phyloP scores from a whole-genome alignment of 2,329 filamentous ascomycete genomes.

The Arthroderma sp. region DNA sequence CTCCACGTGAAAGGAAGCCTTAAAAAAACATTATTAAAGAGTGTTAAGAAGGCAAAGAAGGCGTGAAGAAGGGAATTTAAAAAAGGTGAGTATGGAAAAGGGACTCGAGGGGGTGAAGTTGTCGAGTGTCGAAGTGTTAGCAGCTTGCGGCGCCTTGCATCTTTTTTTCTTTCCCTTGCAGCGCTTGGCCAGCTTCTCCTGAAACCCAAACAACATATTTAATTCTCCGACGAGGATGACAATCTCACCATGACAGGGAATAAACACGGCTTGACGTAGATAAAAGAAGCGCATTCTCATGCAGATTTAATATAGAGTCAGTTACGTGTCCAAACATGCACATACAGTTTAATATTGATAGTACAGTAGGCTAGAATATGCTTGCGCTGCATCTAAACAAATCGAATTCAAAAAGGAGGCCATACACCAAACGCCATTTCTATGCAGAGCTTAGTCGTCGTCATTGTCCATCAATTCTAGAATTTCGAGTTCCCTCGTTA shows the following conservation, averaged over 20 bases:
- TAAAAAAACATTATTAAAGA: conserved; percentile 16
- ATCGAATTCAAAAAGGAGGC: background rate
- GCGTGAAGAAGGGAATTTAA: background rate
- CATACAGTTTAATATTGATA: background rate
- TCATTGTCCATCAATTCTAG: conserved; percentile 45
- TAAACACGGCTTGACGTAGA: background rate
- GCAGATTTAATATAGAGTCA: too few species aligned
- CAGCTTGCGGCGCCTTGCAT: background rate
- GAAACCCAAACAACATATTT: background rate
- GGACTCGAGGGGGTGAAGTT: background rate
- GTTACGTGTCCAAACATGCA: background rate
- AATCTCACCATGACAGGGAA: background rate
- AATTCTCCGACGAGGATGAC: background rate
- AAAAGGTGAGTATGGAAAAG: background rate
- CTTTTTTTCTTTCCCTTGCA: background rate
- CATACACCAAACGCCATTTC: background rate
- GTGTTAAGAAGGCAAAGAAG: conserved; percentile 12
- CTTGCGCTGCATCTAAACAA: background rate
- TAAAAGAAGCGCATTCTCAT: too few species aligned
- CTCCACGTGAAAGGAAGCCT: background rate
- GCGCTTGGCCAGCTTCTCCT: conserved; percentile 3
- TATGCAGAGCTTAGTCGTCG: conserved; percentile 5
- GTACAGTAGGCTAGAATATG: background rate
- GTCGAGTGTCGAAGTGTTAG: background rate
- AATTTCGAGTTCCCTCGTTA: conserved; percentile 48